Base-by-base conservation (phyloP, 768 basidiomycete species). In the Russula ochroleuca region DNA sequence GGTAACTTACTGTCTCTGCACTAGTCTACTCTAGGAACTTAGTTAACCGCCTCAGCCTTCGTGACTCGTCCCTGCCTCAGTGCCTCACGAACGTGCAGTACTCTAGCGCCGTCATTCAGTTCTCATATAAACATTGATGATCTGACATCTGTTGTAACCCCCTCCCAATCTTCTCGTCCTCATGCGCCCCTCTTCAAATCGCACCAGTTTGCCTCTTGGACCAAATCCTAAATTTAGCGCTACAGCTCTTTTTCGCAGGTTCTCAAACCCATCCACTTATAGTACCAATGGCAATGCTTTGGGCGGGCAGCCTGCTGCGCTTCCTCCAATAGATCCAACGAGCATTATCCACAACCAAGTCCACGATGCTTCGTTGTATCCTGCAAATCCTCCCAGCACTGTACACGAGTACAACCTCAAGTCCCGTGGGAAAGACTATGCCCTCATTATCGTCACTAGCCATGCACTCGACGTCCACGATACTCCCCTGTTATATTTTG, bases 391-490 rank as follows among this genome's bases (percentile, higher is more conserved):
- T 7, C 5, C 48, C n/a, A 23, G 8, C 14, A 55, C 50, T 0
- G 38, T 35, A 1, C 59, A 62, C 11, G 5, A 40, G 17, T 59
- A 61, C 41, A 37, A 15, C 35, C 25, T 68, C 8, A 25, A 25
- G 41, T 62, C 64, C 17, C 57, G 60, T 49, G 64, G 64, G 13
- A 66, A n/a, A 45, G 57, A 59, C 15, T 62, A 55, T 49, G 67
- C 65, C 13, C 9, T 13, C 33, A 33, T 68, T n/a, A 28, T n/a
- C 25, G 11, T 66, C 49, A 17, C 1, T 10, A 68, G 67, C 48
- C 61, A 43, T 14, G 55, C 60, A 15, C 7, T 1, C n/a, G 40
- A 59, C 25, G n/a, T 25, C 40, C 21, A 17, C 3, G 49, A 62
- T 40, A 8, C 47, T 6, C 64, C 62, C 7, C 5, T 54, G 17